Percentiles rank a stretch among this genome's conserved stretches.
Evolutionary conservation across 2,329 filamentous ascomycete genomes (phyloP).

Genomic region (Phialophora verrucosa): DNA sequence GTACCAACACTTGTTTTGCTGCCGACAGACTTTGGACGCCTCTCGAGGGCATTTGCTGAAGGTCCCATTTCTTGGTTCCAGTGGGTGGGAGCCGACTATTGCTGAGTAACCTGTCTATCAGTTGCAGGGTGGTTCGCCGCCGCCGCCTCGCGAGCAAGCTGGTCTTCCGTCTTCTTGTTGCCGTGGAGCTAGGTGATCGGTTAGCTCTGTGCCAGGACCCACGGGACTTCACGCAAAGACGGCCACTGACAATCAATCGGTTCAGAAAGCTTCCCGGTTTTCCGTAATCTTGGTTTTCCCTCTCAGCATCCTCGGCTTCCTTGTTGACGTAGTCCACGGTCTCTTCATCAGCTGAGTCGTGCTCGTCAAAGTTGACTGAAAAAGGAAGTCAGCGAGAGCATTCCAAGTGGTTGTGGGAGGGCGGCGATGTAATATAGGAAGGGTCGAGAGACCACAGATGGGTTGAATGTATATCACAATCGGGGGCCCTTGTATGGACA

Average conservation of each 20-base stretch:
- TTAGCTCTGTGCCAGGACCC: neutral
- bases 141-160: slow-evolving; percentile 31
- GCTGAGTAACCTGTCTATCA: slow-evolving; percentile 27
- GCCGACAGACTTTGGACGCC: neutral
- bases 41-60: neutral
- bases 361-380: slow-evolving; percentile 37
- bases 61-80: neutral
- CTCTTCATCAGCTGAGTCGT: slow-evolving; percentile 38
- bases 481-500: neutral
- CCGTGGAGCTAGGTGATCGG: slow-evolving; percentile 27
- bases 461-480: neutral
- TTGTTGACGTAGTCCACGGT: slow-evolving; percentile 35
- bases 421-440: neutral
- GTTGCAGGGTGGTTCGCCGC: slow-evolving; percentile 23
- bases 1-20: slow-evolving; percentile 5
- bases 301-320: slow-evolving; percentile 38
- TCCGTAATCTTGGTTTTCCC: slow-evolving; percentile 33
- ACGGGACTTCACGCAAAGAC: neutral
- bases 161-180: slow-evolving; percentile 40
- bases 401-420: neutral
- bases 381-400: neutral
- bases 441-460: neutral
- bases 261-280: slow-evolving; percentile 38
- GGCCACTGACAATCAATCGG: slow-evolving; percentile 32
- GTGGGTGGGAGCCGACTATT: slow-evolving; percentile 13